Evolutionary conservation across 768 basidiomycete species (phyloP).

Genomic region (Basidioascus undulatus): DNA sequence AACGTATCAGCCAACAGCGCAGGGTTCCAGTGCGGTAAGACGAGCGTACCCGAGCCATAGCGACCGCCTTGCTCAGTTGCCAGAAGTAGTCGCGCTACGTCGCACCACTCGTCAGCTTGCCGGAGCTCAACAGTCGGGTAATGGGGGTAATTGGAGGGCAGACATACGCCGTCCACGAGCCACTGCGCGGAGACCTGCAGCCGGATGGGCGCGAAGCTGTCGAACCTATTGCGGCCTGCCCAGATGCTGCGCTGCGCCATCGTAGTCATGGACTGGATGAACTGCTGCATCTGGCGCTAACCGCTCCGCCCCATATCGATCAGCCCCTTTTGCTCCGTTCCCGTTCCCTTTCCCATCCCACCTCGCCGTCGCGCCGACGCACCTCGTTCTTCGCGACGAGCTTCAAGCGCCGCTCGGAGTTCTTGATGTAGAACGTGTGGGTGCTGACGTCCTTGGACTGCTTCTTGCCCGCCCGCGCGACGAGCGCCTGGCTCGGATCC

Average conservation of each 20-base stretch:
- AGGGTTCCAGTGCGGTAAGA: not conserved
- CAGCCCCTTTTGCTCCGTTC: too few relatives aligned
- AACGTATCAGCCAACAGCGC: too few relatives aligned
- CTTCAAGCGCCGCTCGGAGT: slow-evolving; percentile 72
- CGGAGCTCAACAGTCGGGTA: not conserved
- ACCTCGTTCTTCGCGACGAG: slow-evolving; percentile 71
- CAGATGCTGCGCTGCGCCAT: slow-evolving; percentile 54
- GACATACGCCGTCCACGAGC: slow-evolving; percentile 72
- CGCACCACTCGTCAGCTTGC: not conserved
- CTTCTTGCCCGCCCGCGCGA: slow-evolving; percentile 17
- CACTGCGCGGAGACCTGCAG: slow-evolving; percentile 87
- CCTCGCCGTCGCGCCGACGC: slow-evolving; percentile 12
- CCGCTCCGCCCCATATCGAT: too few relatives aligned
- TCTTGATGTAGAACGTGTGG: slow-evolving; percentile 83
- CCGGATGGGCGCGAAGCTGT: slow-evolving; percentile 78
- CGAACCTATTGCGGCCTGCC: slow-evolving; percentile 60
- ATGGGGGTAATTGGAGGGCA: not conserved
- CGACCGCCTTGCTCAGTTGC: slow-evolving; percentile 77
- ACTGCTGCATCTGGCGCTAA: slow-evolving; percentile 87
- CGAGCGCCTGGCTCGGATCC: slow-evolving; percentile 27
- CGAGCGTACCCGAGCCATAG: slow-evolving; percentile 36
- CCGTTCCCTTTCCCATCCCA: too few relatives aligned
- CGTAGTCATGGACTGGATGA: slow-evolving; percentile 73
- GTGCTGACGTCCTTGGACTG: slow-evolving; percentile 44
- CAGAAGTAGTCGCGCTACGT: slow-evolving; percentile 84